Base-by-base conservation (phyloP, 345 rosid species). In the Gossypium longicalyx region DNA sequence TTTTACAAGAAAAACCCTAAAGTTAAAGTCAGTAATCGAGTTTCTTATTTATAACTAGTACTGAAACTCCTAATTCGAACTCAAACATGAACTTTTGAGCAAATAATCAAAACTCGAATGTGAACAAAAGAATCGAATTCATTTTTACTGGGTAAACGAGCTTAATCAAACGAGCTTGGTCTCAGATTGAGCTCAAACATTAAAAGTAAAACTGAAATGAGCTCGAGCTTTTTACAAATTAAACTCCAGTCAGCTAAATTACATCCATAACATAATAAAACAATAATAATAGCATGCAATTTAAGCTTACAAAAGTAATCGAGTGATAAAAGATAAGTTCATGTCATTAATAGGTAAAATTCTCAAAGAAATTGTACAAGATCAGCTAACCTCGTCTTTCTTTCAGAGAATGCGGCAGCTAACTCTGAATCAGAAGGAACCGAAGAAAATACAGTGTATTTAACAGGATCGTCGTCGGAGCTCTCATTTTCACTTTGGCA, bases 371-470 rank as follows among this genome's bases (percentile, higher is more conserved):
- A 23, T 48, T 15, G 3, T 16, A 16, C 17, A 51, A 51, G 22
- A 27, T 17, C n/a, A 51, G 25, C 77, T 48, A 69, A 91, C 97
- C 94, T 87, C 80, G 77, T 77, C 74, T 85, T 89, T 77, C 96
- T 83, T 74, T 83, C 88, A 12, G 79, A 66, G 74, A 92, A 88
- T 2, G 95, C 89, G 60, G 86, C 67, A 5, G 95, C 86, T 54
- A 91, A 67, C 71, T 86, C 89, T 2, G 87, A 85, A 85, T 94
- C 98, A 56, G 88, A 85, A 4, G 94, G 97, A 27, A 92, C 86
- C 62, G 79, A 22, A 47, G 88, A 85, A 1, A 48, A 74, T 7
- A 80, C 71, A n/a, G 74, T 7, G 70, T 52, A 34, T 4, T 71
- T 80, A 38, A 75, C 75, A 79, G 79, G 77, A 82, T 83, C 82